These are phyloP conservation scores for Aspergillus pseudotamarii DNA, from an alignment of 2,329 filamentous ascomycete species.

Conservation along the genomic window DNA sequence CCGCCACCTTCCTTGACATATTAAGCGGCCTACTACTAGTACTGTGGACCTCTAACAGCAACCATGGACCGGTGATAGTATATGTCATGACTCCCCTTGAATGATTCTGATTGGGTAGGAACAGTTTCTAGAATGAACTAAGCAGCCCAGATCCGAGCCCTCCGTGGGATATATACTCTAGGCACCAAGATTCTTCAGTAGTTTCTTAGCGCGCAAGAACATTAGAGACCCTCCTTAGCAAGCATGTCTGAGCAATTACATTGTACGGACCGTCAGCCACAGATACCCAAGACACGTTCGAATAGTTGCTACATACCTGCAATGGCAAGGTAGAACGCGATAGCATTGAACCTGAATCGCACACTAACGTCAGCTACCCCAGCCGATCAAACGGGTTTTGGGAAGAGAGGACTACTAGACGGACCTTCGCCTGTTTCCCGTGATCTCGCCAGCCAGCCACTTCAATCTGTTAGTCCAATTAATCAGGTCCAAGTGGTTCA, in stretches of 20 bases:
- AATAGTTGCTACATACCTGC: slow-evolving; percentile 52
- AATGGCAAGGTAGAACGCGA: slow-evolving; percentile 66
- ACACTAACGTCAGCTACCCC: slow-evolving; percentile 16
- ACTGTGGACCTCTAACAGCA: not conserved
- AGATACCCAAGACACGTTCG: not conserved
- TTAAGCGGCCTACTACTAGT: not conserved
- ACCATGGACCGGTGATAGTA: not conserved
- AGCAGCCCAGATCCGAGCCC: not conserved
- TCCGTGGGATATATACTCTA: not conserved
- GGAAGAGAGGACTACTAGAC: slow-evolving; percentile 14
- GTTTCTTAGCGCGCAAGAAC: not conserved
- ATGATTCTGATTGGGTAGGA: not conserved
- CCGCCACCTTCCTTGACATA: slow-evolving; percentile 16
- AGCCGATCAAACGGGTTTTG: not conserved
- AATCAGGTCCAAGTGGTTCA: slow-evolving; percentile 66
- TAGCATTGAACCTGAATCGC: slow-evolving; percentile 63
- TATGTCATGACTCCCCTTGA: not conserved
- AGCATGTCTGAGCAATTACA: slow-evolving; percentile 37
- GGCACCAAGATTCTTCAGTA: slow-evolving; percentile 4
- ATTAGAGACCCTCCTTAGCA: slow-evolving; percentile 57
- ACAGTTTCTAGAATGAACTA: not conserved
- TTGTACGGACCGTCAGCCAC: not conserved
- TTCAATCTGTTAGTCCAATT: slow-evolving; percentile 67
- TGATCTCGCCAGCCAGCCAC: slow-evolving; percentile 60
- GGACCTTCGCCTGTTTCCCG: slow-evolving; percentile 58